A percentile compares a stretch with the other conserved stretches of the same genome.
phyloP scores from a whole-genome alignment of 768 basidiomycete genomes.

The Termitomyces heimii region DNA sequence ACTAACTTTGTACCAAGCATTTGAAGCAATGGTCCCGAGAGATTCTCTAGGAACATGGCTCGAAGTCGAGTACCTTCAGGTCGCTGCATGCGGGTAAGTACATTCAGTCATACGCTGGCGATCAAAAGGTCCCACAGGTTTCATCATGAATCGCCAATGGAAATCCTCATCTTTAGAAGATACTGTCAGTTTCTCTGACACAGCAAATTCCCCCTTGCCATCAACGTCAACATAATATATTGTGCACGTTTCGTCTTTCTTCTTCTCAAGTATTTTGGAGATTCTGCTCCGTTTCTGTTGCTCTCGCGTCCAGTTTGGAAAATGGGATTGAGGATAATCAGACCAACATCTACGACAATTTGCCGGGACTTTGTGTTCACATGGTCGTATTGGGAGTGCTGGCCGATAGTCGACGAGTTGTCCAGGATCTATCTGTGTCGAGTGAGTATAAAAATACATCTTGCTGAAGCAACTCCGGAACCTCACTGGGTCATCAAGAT shows the following conservation, averaged over 20 bases:
- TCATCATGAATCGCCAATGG: slow-evolving; percentile 28
- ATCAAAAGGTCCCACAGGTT: slow-evolving; percentile 20
- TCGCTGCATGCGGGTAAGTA: slow-evolving; percentile 12
- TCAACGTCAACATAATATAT: slow-evolving; percentile 37
- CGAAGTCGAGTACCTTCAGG: slow-evolving; percentile 34
- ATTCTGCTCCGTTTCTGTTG: slow-evolving; percentile 38
- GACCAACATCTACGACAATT: slow-evolving; percentile 24
- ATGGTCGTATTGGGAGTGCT: slow-evolving; percentile 9
- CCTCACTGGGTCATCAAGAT: slow-evolving; percentile 23
- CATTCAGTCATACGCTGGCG: neutral
- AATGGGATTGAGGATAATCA: slow-evolving; percentile 46
- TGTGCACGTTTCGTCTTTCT: slow-evolving; percentile 18
- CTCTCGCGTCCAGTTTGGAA: slow-evolving; percentile 46
- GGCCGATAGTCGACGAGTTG: slow-evolving; percentile 16
- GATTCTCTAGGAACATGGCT: slow-evolving; percentile 43
- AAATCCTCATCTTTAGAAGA: slow-evolving; percentile 15
- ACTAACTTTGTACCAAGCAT: slow-evolving; percentile 46
- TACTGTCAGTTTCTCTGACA: slow-evolving; percentile 15
- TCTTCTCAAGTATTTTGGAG: slow-evolving; percentile 17
- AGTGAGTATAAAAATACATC: neutral
- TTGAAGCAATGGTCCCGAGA: slow-evolving; percentile 44
- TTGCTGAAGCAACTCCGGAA: neutral
- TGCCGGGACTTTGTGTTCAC: slow-evolving; percentile 15
- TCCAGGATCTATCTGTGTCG: slow-evolving; percentile 19
- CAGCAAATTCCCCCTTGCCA: slow-evolving; percentile 26